Evolutionary conservation across 139 green algal genomes (phyloP).

Genomic region (Micractinium conductrix): DNA sequence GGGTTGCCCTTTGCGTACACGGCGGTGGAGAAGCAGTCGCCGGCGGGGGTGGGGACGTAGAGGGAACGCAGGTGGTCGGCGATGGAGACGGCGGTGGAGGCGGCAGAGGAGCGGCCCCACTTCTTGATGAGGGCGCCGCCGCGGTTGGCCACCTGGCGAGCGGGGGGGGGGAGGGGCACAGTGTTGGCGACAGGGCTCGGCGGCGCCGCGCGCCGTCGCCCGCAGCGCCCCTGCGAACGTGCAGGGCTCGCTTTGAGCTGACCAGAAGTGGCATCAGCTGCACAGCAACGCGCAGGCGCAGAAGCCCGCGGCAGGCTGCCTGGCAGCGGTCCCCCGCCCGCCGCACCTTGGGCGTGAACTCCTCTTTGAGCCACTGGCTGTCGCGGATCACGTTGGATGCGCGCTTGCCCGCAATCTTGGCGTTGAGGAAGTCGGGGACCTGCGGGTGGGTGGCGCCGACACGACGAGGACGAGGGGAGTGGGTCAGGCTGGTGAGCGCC

Average conservation of each 20-base stretch:
- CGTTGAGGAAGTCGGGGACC: conserved; percentile 96
- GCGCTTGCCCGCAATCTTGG: conserved; percentile 76
- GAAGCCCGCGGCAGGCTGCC: no score
- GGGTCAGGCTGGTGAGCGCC: no score
- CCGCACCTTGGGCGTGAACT: conserved; percentile 83
- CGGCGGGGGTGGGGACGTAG: conserved; percentile 78
- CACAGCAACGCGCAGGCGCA: no score
- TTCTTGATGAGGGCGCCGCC: conserved; percentile 95
- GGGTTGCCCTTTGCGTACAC: conserved; percentile 90
- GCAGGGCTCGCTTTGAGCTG: no score
- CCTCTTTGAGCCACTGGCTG: conserved; percentile 76
- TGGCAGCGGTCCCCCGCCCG: neutral
- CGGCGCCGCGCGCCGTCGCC: no score
- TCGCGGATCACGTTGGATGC: conserved; percentile 70
- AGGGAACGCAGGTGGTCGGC: conserved; percentile 86
- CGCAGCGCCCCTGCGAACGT: no score
- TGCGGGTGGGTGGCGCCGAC: conserved; percentile 76
- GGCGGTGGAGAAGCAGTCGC: conserved; percentile 91
- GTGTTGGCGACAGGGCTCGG: no score
- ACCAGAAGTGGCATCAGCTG: no score
- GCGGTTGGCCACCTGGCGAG: conserved; percentile 72
- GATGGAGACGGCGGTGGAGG: conserved; percentile 92
- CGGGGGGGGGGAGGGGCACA: no score
- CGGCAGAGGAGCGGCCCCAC: conserved; percentile 89
- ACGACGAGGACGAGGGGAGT: no score